Conservation (phyloP, 2,329 filamentous ascomycete species). For the Aureobasidium sp. region DNA sequence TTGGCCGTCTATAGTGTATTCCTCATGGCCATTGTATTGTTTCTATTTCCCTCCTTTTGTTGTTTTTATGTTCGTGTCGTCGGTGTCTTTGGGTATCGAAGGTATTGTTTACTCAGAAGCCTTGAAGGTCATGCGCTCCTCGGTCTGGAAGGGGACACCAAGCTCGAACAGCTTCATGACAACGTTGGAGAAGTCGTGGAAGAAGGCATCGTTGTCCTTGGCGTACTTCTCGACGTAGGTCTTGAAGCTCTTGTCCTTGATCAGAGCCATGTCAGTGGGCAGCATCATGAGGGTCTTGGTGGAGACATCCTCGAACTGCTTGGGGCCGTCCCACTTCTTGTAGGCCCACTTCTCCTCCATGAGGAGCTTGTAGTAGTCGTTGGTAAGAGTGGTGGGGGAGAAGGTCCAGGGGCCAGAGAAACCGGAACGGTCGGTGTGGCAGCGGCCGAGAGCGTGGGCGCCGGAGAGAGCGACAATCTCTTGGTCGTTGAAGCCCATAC, state of each 20-base stretch:
- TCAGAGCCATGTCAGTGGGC: slow-evolving; percentile 78
- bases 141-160: slow-evolving; percentile 73
- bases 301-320: slow-evolving; percentile 82
- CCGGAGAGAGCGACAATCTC: slow-evolving; percentile 89
- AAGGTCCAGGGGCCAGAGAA: slow-evolving; percentile 89
- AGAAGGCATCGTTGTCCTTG: slow-evolving; percentile 84
- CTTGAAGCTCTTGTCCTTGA: slow-evolving; percentile 83
- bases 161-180: slow-evolving; percentile 84
- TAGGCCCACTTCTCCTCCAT: slow-evolving; percentile 87
- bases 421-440: slow-evolving; percentile 81
- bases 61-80: neutral
- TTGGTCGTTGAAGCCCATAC: slow-evolving; percentile 96
- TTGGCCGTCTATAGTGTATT: neutral
- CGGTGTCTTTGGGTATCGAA: neutral
- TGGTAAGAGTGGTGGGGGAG: slow-evolving; percentile 83
- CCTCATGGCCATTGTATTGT: neutral
- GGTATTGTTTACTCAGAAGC: slow-evolving; percentile 28
- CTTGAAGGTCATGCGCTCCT: slow-evolving; percentile 42
- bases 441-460: slow-evolving; percentile 81
- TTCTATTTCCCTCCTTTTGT: neutral
- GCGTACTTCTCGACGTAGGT: slow-evolving; percentile 78
- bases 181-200: slow-evolving; percentile 81
- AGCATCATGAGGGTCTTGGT: slow-evolving; percentile 95
- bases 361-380: slow-evolving; percentile 88
- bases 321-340: slow-evolving; percentile 84